Percentiles rank a stretch among this genome's conserved stretches.
phyloP scores from a whole-genome alignment of 306 rosid genomes.

The Quercus berberidifolia region DNA sequence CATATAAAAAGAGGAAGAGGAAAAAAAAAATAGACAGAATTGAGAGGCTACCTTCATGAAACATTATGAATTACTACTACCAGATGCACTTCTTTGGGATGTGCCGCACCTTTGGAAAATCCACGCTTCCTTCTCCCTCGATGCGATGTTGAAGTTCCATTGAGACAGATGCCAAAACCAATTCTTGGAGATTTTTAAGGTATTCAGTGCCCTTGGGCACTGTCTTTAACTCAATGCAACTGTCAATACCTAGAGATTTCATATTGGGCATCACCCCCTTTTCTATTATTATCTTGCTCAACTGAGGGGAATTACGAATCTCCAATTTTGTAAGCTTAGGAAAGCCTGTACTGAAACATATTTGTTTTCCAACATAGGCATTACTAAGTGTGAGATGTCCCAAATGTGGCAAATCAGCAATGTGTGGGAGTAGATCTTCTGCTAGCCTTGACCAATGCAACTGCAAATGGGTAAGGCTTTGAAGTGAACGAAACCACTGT shows the following conservation, averaged over 20 bases:
- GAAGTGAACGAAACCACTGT: neutral
- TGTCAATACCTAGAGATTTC: neutral
- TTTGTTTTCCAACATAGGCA: neutral
- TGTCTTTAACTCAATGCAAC: neutral
- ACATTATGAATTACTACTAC: too few species aligned
- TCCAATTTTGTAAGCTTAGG: neutral
- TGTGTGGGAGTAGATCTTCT: constrained; percentile 1
- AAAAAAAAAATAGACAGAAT: too few species aligned
- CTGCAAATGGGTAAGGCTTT: neutral
- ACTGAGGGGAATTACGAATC: neutral
- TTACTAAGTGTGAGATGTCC: neutral
- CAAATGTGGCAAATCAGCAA: neutral
- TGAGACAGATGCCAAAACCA: neutral
- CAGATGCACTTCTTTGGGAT: too few species aligned
- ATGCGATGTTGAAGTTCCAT: neutral
- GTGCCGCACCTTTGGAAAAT: too few species aligned
- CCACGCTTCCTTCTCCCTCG: too few species aligned
- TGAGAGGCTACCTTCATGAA: too few species aligned
- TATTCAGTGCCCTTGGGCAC: constrained; percentile 16
- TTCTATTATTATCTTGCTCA: neutral
- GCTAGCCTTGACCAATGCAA: neutral
- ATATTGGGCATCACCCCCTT: constrained; percentile 6
- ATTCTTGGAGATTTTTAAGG: neutral
- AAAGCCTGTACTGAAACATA: neutral
- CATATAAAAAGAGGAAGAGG: too few species aligned